phyloP scores from a whole-genome alignment of 1,284 basidiomycete species.

The Salmacisia buchloeana region DNA sequence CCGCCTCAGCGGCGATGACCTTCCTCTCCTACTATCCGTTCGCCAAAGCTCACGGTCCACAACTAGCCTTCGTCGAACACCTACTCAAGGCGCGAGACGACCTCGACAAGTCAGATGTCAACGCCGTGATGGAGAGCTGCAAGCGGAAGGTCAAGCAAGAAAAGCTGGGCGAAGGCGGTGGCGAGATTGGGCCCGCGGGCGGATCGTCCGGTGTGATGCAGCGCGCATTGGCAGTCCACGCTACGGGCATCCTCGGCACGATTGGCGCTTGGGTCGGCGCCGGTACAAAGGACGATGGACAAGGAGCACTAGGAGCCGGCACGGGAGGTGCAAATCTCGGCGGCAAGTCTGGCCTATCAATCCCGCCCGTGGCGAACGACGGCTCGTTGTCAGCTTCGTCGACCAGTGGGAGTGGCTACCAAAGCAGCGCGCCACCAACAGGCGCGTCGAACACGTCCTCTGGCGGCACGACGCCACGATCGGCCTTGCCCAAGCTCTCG shows the following conservation, averaged over 20 bases:
- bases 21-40: conserved; percentile 89
- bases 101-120: conserved; percentile 77
- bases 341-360: not conserved
- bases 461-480: not conserved
- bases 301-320: not conserved
- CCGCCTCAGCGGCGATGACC: conserved; percentile 83
- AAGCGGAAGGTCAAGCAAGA: conserved; percentile 71
- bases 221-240: not conserved
- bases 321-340: not conserved
- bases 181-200: conserved; percentile 16
- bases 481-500: not conserved
- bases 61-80: conserved; percentile 81
- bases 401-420: not conserved
- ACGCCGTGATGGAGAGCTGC: conserved; percentile 87
- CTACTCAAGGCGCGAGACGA: conserved; percentile 85
- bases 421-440: no score
- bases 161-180: conserved; percentile 37
- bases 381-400: not conserved
- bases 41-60: conserved; percentile 90
- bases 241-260: not conserved
- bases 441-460: not conserved
- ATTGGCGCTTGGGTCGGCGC: not conserved
- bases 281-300: not conserved
- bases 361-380: not conserved
- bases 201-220: conserved; percentile 6